Percentiles rank a stretch among this genome's conserved stretches.
Evolutionary conservation across 2,329 filamentous ascomycete genomes (phyloP).

Genomic region (Fusarium redolens): DNA sequence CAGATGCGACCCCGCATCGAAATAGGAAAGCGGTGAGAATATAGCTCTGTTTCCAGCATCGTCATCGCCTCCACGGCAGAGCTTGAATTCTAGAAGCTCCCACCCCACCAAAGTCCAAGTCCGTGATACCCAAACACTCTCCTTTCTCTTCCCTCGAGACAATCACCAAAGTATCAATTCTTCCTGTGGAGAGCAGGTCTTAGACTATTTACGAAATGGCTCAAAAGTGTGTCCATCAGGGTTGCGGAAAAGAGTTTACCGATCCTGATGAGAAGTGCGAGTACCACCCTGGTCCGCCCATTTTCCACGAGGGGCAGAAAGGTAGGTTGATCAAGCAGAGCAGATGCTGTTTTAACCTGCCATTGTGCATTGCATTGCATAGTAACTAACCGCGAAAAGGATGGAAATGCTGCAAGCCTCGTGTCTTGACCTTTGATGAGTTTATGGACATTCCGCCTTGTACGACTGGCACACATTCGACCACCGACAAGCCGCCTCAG

Average conservation of each 20-base stretch:
- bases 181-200: constrained; percentile 1
- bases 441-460: constrained; percentile 94
- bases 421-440: constrained; percentile 97
- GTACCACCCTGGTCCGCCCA: constrained; percentile 92
- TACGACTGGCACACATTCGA: constrained; percentile 92
- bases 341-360: not conserved
- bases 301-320: constrained; percentile 99
- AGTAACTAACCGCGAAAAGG: constrained; percentile 63
- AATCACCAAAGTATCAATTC: constrained; percentile 9
- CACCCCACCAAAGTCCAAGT: constrained; percentile 46
- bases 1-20: constrained; percentile 45
- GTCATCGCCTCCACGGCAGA: constrained; percentile 40
- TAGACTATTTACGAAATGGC: constrained; percentile 61
- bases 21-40: constrained; percentile 52
- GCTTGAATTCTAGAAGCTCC: constrained; percentile 56
- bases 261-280: constrained; percentile 85
- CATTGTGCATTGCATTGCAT: not conserved
- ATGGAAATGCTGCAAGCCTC: constrained; percentile 99
- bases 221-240: constrained; percentile 94
- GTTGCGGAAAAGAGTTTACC: constrained; percentile 89
- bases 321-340: constrained; percentile 63
- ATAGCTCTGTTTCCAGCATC: constrained; percentile 33
- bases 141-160: not conserved
- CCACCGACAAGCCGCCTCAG: constrained; percentile 76
- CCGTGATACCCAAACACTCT: constrained; percentile 20